phyloP scores from a whole-genome alignment of 2,329 filamentous ascomycete genomes.

The Cladosporium sp. region DNA sequence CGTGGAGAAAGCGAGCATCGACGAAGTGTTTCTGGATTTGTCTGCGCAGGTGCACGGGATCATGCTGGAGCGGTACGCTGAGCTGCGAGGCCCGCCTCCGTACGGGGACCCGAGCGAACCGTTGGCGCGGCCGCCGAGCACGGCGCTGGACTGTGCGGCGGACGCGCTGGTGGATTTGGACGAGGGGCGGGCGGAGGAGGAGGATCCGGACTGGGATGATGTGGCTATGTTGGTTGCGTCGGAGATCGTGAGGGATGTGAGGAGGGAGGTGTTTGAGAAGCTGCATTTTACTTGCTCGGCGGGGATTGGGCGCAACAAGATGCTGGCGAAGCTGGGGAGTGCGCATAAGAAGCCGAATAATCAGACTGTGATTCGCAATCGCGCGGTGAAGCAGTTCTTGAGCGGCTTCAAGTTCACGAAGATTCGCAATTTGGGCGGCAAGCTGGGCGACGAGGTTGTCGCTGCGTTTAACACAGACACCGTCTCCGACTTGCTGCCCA shows the following conservation, averaged over 20 bases:
- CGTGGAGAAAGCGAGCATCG: conserved; percentile 90
- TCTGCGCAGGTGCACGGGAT: conserved; percentile 74
- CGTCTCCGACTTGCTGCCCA: conserved; percentile 65
- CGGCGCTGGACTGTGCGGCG: conserved; percentile 73
- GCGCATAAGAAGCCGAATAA: conserved; percentile 88
- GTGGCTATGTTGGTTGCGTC: conserved; percentile 79
- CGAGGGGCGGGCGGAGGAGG: conserved; percentile 62
- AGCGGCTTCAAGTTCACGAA: conserved; percentile 87
- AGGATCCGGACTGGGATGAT: conserved; percentile 95
- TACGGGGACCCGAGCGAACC: conserved; percentile 64
- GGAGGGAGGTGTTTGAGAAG: conserved; percentile 59
- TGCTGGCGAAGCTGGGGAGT: conserved; percentile 89
- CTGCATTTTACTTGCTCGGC: conserved; percentile 88
- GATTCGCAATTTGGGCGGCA: conserved; percentile 90
- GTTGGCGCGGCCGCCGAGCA: conserved; percentile 66
- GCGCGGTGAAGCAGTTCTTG: conserved; percentile 73
- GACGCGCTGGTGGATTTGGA: conserved; percentile 79
- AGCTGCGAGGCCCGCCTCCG: conserved; percentile 60
- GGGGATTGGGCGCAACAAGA: conserved; percentile 85
- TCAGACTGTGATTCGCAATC: conserved; percentile 87
- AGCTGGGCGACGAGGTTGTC: conserved; percentile 80
- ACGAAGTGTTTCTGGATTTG: conserved; percentile 92
- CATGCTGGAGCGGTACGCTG: conserved; percentile 69
- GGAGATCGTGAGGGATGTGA: conserved; percentile 75
- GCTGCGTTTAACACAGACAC: conserved; percentile 75